Conservation (phyloP, 1,139 yeast genomes). For the Debaryomycetaceae sp. region DNA sequence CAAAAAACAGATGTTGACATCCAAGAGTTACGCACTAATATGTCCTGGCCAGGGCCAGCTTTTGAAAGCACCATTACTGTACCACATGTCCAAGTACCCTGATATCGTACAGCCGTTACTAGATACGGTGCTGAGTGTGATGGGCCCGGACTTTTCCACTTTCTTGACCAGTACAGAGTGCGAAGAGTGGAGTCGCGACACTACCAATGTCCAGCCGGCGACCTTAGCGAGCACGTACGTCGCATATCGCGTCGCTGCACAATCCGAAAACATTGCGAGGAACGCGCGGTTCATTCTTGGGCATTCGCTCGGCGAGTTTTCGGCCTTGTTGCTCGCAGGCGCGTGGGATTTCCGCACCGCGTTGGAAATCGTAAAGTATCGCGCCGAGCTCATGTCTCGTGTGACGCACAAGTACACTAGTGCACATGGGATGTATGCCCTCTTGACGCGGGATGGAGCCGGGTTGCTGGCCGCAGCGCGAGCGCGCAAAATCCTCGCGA, state of each 20-base stretch:
- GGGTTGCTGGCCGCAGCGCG: slow-evolving; percentile 12
- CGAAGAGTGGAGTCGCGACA: slow-evolving; percentile 16
- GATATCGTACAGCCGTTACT: slow-evolving; percentile 10
- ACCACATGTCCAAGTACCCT: slow-evolving; percentile 7
- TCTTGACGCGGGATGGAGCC: no score
- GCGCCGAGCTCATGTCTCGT: slow-evolving; percentile 41
- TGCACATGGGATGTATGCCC: no score
- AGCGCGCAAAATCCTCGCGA: slow-evolving; percentile 22
- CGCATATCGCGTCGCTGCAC: slow-evolving; percentile 8
- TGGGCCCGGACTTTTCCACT: slow-evolving; percentile 36
- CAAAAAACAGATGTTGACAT: no score
- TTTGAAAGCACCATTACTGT: not conserved
- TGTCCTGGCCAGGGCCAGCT: slow-evolving; percentile 36
- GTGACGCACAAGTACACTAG: slow-evolving; percentile 12
- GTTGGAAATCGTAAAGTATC: slow-evolving; percentile 34
- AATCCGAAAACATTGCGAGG: slow-evolving; percentile 14
- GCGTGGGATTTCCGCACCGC: slow-evolving; percentile 31
- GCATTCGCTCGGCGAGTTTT: slow-evolving; percentile 51
- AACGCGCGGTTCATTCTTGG: slow-evolving; percentile 30
- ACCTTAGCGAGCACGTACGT: slow-evolving; percentile 39
- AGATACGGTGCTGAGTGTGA: slow-evolving; percentile 50
- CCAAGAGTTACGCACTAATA: no score
- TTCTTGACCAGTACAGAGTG: slow-evolving; percentile 7
- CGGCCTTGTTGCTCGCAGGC: slow-evolving; percentile 36
- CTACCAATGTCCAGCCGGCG: slow-evolving; percentile 55